These are phyloP conservation scores for Lactifluus volemus DNA, from an alignment of 768 basidiomycete species.

Conservation along the genomic window DNA sequence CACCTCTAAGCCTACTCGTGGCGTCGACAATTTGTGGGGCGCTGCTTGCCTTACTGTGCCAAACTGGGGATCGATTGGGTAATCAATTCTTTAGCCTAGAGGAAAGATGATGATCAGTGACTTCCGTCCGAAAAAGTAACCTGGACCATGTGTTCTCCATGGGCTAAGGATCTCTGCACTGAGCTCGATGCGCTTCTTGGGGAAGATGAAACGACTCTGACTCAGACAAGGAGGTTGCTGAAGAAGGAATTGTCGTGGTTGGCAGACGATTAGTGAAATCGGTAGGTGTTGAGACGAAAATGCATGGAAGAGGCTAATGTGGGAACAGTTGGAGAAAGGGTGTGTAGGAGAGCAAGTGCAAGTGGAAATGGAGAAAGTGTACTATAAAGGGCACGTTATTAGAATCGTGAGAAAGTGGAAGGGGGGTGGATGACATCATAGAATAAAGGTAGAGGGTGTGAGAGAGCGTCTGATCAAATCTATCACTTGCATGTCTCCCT, in stretches of 20 bases:
- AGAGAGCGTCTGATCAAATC: not conserved
- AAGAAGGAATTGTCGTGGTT: not conserved
- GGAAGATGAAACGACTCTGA: not conserved
- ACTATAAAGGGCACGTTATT: constrained; percentile 6
- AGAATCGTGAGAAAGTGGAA: constrained; percentile 9
- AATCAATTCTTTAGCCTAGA: not conserved
- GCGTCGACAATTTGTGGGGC: constrained; percentile 44
- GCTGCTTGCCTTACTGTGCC: constrained; percentile 31
- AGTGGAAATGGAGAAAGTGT: not conserved
- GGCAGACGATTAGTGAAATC: not conserved
- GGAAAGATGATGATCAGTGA: not conserved
- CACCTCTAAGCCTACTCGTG: constrained; percentile 41
- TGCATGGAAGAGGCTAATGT: not conserved
- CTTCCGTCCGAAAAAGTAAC: constrained; percentile 9
- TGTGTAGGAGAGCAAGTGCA: not conserved
- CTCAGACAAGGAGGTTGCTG: not conserved
- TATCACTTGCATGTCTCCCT: constrained; percentile 15
- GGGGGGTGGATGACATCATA: not conserved
- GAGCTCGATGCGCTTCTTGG: constrained; percentile 30
- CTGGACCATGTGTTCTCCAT: constrained; percentile 34
- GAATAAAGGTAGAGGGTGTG: not conserved
- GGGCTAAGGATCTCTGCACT: constrained; percentile 39
- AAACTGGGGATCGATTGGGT: constrained; percentile 8
- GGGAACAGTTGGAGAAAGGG: not conserved
- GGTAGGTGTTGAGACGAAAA: not conserved